Conservation (phyloP, 2,329 filamentous ascomycete species). For the Pyrenophora graminea region DNA sequence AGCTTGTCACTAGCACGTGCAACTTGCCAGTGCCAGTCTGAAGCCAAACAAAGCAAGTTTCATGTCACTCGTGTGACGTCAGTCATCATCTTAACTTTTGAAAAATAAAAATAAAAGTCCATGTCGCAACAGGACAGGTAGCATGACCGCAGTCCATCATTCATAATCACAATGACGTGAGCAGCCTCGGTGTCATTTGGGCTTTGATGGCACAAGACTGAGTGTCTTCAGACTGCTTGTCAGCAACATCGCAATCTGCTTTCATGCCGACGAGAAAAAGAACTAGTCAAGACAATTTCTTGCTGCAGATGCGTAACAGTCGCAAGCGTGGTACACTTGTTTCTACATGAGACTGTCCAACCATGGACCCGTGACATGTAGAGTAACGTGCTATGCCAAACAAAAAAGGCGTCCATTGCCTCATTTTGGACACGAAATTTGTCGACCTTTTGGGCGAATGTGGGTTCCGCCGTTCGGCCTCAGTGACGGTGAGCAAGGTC, state of each 20-base stretch:
- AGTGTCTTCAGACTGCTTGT: neutral
- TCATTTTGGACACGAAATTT: neutral
- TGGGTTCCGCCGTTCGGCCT: too few relatives aligned
- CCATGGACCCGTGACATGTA: too few relatives aligned
- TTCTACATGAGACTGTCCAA: too few relatives aligned
- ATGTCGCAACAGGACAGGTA: neutral
- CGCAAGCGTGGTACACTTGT: too few relatives aligned
- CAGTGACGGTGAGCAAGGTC: neutral
- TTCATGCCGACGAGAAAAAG: too few relatives aligned
- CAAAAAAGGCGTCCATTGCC: too few relatives aligned
- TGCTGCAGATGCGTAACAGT: too few relatives aligned
- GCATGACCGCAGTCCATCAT: neutral
- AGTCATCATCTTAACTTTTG: constrained; percentile 3
- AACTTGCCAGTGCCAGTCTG: neutral
- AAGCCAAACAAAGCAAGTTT: constrained; percentile 21
- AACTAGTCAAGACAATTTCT: too few relatives aligned
- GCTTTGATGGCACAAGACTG: neutral
- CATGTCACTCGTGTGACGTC: constrained; percentile 23
- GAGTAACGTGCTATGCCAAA: too few relatives aligned
- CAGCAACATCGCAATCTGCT: too few relatives aligned
- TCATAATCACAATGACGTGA: constrained; percentile 5
- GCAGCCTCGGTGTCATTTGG: neutral
- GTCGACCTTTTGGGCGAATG: neutral
- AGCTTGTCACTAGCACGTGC: constrained; percentile 12
- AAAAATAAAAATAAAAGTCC: constrained; percentile 6